Conservation (phyloP, 2,329 filamentous ascomycete species). For the Salinomyces thailandicus region DNA sequence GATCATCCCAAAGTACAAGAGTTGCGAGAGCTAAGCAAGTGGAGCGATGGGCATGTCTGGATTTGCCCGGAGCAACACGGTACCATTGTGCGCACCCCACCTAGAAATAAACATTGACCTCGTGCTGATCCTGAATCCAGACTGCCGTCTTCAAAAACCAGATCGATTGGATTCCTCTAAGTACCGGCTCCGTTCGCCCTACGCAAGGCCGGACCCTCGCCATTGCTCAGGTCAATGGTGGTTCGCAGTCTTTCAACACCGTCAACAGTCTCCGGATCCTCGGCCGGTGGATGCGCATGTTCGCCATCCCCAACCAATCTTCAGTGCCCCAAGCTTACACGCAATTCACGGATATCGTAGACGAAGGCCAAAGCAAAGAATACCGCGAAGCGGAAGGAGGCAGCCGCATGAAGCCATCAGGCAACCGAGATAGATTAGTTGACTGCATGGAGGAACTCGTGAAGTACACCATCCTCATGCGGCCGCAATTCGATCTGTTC, state of each 20-base stretch:
- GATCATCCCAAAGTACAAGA: slow-evolving; percentile 52
- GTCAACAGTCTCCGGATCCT: slow-evolving; percentile 56
- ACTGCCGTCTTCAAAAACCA: slow-evolving; percentile 60
- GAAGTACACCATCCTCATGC: slow-evolving; percentile 57
- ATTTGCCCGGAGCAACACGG: slow-evolving; percentile 57
- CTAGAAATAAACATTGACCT: neutral
- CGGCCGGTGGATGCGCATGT: slow-evolving; percentile 45
- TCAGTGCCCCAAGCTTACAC: slow-evolving; percentile 54
- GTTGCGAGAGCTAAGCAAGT: slow-evolving; percentile 48
- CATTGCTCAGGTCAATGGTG: slow-evolving; percentile 53
- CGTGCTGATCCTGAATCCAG: slow-evolving; percentile 18
- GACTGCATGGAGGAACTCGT: slow-evolving; percentile 58
- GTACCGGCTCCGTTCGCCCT: slow-evolving; percentile 50
- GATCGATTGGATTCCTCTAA: slow-evolving; percentile 59
- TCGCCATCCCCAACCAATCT: slow-evolving; percentile 52
- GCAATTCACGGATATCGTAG: slow-evolving; percentile 45
- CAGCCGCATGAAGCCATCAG: slow-evolving; percentile 15
- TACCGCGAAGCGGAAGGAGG: slow-evolving; percentile 17
- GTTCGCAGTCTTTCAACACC: slow-evolving; percentile 57
- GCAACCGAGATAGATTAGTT: slow-evolving; percentile 19
- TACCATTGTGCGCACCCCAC: slow-evolving; percentile 38
- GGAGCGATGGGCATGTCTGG: slow-evolving; percentile 60
- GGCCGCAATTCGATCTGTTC: slow-evolving; percentile 50
- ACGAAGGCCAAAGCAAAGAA: slow-evolving; percentile 17
- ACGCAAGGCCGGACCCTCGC: slow-evolving; percentile 56